Base-by-base conservation (phyloP, 192 early-diverging fungal genomes). In the Coemansia sp. region DNA sequence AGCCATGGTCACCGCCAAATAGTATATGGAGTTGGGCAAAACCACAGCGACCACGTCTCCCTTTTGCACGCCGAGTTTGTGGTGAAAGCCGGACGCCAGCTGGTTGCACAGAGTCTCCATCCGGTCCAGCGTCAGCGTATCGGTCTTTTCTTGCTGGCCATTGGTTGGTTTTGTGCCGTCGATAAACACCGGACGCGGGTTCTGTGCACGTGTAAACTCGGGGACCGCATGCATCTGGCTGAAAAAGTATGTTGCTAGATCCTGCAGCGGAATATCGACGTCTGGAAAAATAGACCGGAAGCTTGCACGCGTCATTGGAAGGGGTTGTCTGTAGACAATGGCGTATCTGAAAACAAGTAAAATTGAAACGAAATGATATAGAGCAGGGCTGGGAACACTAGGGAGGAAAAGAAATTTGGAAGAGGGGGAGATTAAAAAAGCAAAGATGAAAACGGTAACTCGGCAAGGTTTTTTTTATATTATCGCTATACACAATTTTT, bases 1-100 rank as follows among this genome's bases (percentile, higher is more conserved):
- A 4, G 86, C 87, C 9, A 91, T 78, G 11, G 90, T 61, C 17
- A 86, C 85, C 39, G 86, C 77, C 36, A 90, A 83, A 73, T 89
- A 87, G 66, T 88, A 79, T 56, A 91, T 86, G 15, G 85, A 77
- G 77, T 93, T 95, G 37, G 88, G 91, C n/a, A 90, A 65, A 51
- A 88, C 87, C 33, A 95, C 70, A 5, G 86, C 91, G 7, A 94
- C 86, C 14, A 89, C 89, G 63, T 92, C 88, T 15, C 92, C 90
- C 34, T 82, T 83, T 8, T 87, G 85, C 35, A 94, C 79, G 3
- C 87, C 88, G 0, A 87, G 43, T 9, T 28, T 67, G 67, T 74
- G 69, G 65, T 73, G 65, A 8, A 83, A 76, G 22, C 79, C 79
- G 2, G 76, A 71, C 9, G 76, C 71, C 18, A 79, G 65, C 33